Conservation (phyloP, 2,329 filamentous ascomycete genomes). For the Trichoderma hamatum region DNA sequence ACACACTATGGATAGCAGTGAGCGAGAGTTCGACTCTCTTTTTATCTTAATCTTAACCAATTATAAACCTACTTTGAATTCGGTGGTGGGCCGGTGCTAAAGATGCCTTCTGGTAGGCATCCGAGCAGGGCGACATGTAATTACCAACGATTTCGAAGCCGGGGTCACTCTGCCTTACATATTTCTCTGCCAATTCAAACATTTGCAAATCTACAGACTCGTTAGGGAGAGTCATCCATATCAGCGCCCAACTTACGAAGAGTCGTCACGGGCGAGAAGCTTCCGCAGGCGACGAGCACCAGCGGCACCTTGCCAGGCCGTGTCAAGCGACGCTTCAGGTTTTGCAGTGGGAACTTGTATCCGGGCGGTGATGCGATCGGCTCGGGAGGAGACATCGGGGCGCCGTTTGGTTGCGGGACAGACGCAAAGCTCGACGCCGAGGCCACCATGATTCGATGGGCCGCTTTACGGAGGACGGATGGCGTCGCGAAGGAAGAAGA, state of each 20-base stretch:
- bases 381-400: not conserved
- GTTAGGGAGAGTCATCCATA: not conserved
- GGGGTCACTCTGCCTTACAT: conserved; percentile 58
- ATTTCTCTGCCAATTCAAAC: conserved; percentile 83
- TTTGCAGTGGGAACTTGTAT: conserved; percentile 62
- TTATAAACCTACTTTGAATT: conserved; percentile 49
- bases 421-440: conserved; percentile 20
- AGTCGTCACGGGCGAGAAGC: conserved; percentile 72
- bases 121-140: conserved; percentile 51
- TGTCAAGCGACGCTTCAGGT: conserved; percentile 57
- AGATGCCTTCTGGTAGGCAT: conserved; percentile 51
- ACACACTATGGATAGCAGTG: conserved; percentile 57
- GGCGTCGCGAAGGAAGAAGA: not conserved
- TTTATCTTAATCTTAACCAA: not conserved
- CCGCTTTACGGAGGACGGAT: not conserved
- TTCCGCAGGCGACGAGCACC: conserved; percentile 67
- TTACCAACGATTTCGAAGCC: conserved; percentile 82
- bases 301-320: conserved; percentile 62
- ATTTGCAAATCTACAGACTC: conserved; percentile 64
- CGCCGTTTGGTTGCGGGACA: conserved; percentile 8
- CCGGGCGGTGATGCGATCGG: conserved; percentile 11
- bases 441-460: conserved; percentile 10
- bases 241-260: conserved; percentile 47
- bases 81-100: conserved; percentile 35
- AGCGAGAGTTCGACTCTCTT: not conserved